Evolutionary conservation across 164 flowering plant species (phyloP).

Genomic region (Vitis labrusca): DNA sequence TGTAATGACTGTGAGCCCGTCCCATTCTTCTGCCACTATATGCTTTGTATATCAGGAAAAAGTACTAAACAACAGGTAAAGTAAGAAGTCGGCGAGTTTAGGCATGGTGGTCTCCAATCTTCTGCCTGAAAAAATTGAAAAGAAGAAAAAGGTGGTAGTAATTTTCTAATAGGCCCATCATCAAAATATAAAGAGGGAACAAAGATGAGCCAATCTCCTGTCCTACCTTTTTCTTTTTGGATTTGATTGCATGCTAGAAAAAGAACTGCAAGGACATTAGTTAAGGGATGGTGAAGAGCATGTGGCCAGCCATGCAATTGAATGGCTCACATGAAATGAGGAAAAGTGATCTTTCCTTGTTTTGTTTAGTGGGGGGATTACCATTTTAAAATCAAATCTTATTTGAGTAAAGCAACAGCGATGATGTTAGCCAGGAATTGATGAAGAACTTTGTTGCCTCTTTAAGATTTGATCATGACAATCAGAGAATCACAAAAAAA

Average conservation of each 20-base stretch:
- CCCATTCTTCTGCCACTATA: background rate
- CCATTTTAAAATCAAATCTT: conserved; percentile 3
- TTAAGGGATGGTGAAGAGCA: conserved; percentile 30
- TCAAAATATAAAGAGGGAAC: conserved; percentile 16
- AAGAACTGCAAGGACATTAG: conserved; percentile 6
- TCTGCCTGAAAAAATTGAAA: background rate
- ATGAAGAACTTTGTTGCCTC: conserved; percentile 1
- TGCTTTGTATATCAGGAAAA: background rate
- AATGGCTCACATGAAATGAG: conserved; percentile 18
- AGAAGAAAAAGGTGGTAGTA: background rate
- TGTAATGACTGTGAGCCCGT: too few species aligned
- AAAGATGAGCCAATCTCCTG: conserved; percentile 31
- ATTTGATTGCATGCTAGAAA: conserved; percentile 22
- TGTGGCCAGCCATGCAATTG: conserved; percentile 35
- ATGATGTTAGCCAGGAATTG: conserved; percentile 10
- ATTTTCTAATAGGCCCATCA: conserved; percentile 13
- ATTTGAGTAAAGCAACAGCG: conserved; percentile 3
- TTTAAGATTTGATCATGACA: background rate
- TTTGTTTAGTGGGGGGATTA: conserved; percentile 14
- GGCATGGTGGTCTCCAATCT: conserved; percentile 5
- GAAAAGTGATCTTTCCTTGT: conserved; percentile 11
- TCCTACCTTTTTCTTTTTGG: conserved; percentile 23
- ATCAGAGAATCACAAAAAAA: background rate
- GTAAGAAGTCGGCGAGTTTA: conserved; percentile 12
- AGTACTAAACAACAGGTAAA: background rate